Evolutionary conservation across 2,329 filamentous ascomycete species (phyloP).

Genomic region (Shiraia sp.): DNA sequence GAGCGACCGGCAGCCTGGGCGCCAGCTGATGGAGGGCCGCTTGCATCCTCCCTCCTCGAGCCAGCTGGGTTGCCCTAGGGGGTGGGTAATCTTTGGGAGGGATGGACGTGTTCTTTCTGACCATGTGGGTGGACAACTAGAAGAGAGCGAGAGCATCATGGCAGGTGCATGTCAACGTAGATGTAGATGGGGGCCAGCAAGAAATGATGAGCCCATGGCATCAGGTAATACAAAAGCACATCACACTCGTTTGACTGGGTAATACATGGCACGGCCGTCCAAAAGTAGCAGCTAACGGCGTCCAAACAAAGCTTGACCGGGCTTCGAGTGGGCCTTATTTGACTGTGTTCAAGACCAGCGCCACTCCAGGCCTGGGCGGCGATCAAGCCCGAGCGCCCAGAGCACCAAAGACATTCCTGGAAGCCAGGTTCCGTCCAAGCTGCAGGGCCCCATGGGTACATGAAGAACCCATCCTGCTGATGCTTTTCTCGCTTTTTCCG

Average conservation of each 20-base stretch:
- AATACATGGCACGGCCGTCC: constrained; percentile 20
- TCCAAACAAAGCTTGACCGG: constrained; percentile 46
- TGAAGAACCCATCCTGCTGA: constrained; percentile 26
- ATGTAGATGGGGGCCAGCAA: too few relatives aligned
- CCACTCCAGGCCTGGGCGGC: constrained; percentile 42
- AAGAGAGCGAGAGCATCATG: too few relatives aligned
- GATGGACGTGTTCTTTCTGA: too few relatives aligned
- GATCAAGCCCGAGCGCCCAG: constrained; percentile 40
- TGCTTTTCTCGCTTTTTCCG: constrained; percentile 22
- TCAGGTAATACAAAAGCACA: neutral
- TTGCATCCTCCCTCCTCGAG: too few relatives aligned
- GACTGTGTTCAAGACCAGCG: constrained; percentile 38
- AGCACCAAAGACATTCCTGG: constrained; percentile 30
- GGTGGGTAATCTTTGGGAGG: neutral
- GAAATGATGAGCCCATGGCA: too few relatives aligned
- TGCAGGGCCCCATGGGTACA: constrained; percentile 21
- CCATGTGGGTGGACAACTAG: too few relatives aligned
- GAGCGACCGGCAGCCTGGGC: constrained; percentile 27
- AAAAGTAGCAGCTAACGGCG: constrained; percentile 35
- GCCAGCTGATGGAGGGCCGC: constrained; percentile 6
- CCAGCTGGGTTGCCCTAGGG: neutral
- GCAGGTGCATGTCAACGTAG: too few relatives aligned
- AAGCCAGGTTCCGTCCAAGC: constrained; percentile 19
- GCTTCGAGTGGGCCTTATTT: constrained; percentile 40
- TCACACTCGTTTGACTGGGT: constrained; percentile 12